These are phyloP conservation scores for Phytophthora lateralis DNA, from an alignment of 352 stramenopile species.

Conservation along the genomic window DNA sequence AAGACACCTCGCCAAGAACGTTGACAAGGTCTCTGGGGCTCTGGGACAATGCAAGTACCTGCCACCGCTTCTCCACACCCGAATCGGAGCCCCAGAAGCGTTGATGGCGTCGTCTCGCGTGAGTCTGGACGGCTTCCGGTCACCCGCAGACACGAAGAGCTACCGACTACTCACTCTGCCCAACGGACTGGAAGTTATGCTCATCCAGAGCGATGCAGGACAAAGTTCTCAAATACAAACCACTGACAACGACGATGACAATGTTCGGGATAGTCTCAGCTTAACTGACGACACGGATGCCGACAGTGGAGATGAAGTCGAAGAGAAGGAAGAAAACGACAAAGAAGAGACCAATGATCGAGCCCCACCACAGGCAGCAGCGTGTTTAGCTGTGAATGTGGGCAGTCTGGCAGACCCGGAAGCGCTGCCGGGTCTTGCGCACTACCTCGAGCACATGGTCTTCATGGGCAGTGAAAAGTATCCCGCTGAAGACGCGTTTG, in stretches of 20 bases:
- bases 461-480: constrained; percentile 94
- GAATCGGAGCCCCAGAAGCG: background rate
- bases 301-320: constrained; percentile 22
- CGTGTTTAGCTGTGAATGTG: constrained; percentile 61
- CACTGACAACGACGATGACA: constrained; percentile 2
- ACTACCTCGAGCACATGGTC: constrained; percentile 94
- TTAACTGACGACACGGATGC: constrained; percentile 23
- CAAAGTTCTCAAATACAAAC: background rate
- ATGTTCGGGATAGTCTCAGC: constrained; percentile 4
- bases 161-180: constrained; percentile 70
- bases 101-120: constrained; percentile 13
- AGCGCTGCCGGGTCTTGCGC: constrained; percentile 64
- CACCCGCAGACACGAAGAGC: constrained; percentile 65
- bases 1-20: constrained; percentile 11
- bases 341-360: constrained; percentile 9
- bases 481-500: constrained; percentile 92
- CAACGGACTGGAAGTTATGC: constrained; percentile 70
- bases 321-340: constrained; percentile 11
- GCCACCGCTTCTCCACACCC: constrained; percentile 3
- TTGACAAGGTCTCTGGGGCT: constrained; percentile 18
- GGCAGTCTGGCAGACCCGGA: constrained; percentile 66
- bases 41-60: too few species aligned
- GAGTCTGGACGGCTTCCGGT: constrained; percentile 58
- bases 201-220: constrained; percentile 57
- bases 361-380: constrained; percentile 42